Evolutionary conservation across 2,329 filamentous ascomycete genomes (phyloP).

Genomic region (Fusarium scirpi): DNA sequence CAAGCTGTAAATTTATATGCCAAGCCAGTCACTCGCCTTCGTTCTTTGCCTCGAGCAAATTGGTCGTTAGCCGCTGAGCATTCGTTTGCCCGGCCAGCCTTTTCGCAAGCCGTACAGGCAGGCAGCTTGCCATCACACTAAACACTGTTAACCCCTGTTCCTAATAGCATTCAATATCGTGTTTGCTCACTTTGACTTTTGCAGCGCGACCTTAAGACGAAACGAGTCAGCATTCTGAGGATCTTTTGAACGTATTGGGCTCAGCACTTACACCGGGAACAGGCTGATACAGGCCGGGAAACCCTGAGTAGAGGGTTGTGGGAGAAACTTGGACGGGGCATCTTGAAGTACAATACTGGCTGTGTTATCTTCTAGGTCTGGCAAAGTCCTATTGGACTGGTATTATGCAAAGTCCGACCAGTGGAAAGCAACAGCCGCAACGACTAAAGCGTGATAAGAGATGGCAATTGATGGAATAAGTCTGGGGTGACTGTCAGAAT

Average conservation of each 20-base stretch:
- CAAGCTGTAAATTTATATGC: not conserved
- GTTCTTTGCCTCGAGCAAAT: constrained; percentile 93
- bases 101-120: constrained; percentile 94
- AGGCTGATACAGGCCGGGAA: constrained; percentile 83
- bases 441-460: constrained; percentile 19
- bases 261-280: constrained; percentile 73
- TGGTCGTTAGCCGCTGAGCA: constrained; percentile 97
- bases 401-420: not conserved
- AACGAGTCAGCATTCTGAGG: constrained; percentile 6
- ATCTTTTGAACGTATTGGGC: not conserved
- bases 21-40: constrained; percentile 69
- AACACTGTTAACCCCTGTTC: constrained; percentile 16
- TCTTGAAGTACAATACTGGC: constrained; percentile 41
- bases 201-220: constrained; percentile 73
- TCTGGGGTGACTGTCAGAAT: constrained; percentile 36
- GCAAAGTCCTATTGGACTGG: not conserved
- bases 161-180: not conserved
- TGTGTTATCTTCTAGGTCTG: not conserved
- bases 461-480: constrained; percentile 25
- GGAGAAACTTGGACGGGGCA: constrained; percentile 62
- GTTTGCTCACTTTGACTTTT: constrained; percentile 80
- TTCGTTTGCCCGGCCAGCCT: constrained; percentile 84
- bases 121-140: constrained; percentile 95
- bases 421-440: not conserved
- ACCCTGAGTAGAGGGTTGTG: constrained; percentile 75